Evolutionary conservation across 805 yeast species (phyloP).

Genomic region (Cyberlindnera nakhonratchasimensis): DNA sequence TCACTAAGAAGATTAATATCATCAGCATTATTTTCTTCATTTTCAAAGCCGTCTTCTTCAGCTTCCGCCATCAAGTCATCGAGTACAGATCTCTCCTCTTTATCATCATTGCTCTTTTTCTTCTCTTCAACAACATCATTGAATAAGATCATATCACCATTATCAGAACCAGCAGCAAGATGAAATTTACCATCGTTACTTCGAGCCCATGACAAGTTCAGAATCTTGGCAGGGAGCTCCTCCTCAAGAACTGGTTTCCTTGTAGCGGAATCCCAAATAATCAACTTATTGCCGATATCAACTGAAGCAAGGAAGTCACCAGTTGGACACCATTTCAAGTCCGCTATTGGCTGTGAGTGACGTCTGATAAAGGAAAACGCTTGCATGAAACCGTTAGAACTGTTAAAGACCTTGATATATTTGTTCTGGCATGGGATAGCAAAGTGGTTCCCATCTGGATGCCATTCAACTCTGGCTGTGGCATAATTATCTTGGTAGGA

Average conservation of each 20-base stretch:
- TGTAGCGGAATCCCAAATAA: constrained; percentile 52
- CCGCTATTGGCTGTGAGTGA: constrained; percentile 26
- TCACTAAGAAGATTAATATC: constrained; percentile 28
- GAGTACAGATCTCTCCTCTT: constrained; percentile 8
- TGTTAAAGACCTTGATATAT: constrained; percentile 41
- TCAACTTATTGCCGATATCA: constrained; percentile 46
- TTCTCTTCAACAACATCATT: constrained; percentile 26
- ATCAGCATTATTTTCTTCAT: constrained; percentile 29
- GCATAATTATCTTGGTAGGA: constrained; percentile 37
- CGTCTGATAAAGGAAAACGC: constrained; percentile 25
- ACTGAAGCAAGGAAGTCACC: constrained; percentile 59
- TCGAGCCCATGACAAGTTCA: constrained; percentile 36
- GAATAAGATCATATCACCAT: constrained; percentile 38
- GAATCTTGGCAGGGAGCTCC: constrained; percentile 27
- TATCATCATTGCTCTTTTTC: constrained; percentile 8
- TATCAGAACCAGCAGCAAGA: constrained; percentile 35
- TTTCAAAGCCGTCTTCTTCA: constrained; percentile 25
- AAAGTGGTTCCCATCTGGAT: constrained; percentile 61
- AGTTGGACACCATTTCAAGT: constrained; percentile 55
- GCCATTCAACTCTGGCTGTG: constrained; percentile 64
- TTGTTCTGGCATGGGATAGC: constrained; percentile 59
- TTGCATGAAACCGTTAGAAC: constrained; percentile 14
- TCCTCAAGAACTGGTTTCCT: constrained; percentile 34
- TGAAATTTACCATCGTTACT: constrained; percentile 23
- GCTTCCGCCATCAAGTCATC: constrained; percentile 25